Evolutionary conservation across 805 yeast genomes (phyloP).

Genomic region (Saccharomycopsis sp.): DNA sequence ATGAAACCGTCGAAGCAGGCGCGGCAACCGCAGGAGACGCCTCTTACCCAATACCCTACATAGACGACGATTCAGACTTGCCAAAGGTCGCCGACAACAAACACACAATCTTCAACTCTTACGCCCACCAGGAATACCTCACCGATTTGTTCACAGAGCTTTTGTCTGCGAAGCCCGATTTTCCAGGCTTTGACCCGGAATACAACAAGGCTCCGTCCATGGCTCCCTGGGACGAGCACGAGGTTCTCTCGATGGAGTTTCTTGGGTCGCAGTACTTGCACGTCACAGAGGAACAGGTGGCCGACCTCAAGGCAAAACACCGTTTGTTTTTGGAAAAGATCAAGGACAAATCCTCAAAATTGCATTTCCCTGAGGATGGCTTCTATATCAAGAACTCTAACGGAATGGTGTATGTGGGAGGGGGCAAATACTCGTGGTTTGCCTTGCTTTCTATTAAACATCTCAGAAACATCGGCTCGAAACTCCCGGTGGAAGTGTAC

Average conservation of each 20-base stretch:
- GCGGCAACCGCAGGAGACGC: neutral
- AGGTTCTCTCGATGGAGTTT: slow-evolving; percentile 4
- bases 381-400: slow-evolving; percentile 13
- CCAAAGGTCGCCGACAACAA: slow-evolving; percentile 4
- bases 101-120: slow-evolving; percentile 4
- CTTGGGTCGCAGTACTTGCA: slow-evolving; percentile 4
- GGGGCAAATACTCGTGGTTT: slow-evolving; percentile 38
- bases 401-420: slow-evolving; percentile 37
- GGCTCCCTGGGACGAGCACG: slow-evolving; percentile 18
- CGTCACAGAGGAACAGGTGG: slow-evolving; percentile 9
- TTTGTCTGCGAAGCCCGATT: slow-evolving; percentile 15
- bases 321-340: slow-evolving; percentile 4
- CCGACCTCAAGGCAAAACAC: slow-evolving; percentile 12
- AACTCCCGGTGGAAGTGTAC: slow-evolving; percentile 38
- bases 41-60: neutral
- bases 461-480: slow-evolving; percentile 37
- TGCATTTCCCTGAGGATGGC: slow-evolving; percentile 1
- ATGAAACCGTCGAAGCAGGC: neutral
- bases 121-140: slow-evolving; percentile 8
- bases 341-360: slow-evolving; percentile 3
- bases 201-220: slow-evolving; percentile 16
- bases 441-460: slow-evolving; percentile 35
- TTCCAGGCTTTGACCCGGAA: slow-evolving; percentile 9
- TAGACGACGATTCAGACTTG: neutral
- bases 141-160: slow-evolving; percentile 11